A percentile compares a stretch with the other conserved stretches of the same genome.
Evolutionary conservation across 352 stramenopile genomes (phyloP).

Genomic region (Phytopythium ostracodes): DNA sequence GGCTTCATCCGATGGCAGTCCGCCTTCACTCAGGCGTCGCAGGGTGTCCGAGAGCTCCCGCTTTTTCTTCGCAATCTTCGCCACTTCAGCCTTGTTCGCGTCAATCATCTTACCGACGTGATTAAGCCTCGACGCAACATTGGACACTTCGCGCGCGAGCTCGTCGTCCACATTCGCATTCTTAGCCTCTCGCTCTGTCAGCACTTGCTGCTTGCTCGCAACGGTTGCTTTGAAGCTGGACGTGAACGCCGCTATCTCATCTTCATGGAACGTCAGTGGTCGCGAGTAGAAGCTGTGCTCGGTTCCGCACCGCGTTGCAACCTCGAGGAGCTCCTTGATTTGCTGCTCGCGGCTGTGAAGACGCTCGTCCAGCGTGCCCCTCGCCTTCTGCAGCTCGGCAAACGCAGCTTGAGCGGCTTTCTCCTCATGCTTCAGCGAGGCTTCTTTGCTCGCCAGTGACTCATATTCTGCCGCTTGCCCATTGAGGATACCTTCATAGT

Average conservation of each 20-base stretch:
- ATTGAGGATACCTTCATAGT: slow-evolving; percentile 53
- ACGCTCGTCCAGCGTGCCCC: slow-evolving; percentile 49
- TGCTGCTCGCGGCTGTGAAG: slow-evolving; percentile 39
- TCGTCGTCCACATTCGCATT: neutral
- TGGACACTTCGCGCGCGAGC: neutral
- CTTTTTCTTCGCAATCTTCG: slow-evolving; percentile 40
- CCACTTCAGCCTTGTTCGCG: slow-evolving; percentile 19
- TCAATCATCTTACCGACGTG: slow-evolving; percentile 36
- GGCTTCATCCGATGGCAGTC: slow-evolving; percentile 43
- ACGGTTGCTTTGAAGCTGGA: slow-evolving; percentile 29
- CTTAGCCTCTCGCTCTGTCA: neutral
- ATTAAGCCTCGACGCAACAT: slow-evolving; percentile 42
- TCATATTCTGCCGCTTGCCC: slow-evolving; percentile 33
- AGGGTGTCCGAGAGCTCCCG: slow-evolving; percentile 27
- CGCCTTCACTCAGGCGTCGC: slow-evolving; percentile 29
- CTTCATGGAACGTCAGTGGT: slow-evolving; percentile 41
- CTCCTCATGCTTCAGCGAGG: slow-evolving; percentile 24
- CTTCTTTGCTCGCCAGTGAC: slow-evolving; percentile 28
- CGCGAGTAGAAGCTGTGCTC: slow-evolving; percentile 62
- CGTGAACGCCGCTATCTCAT: slow-evolving; percentile 51
- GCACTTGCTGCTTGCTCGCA: neutral
- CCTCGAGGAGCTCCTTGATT: slow-evolving; percentile 37
- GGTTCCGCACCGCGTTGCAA: slow-evolving; percentile 32
- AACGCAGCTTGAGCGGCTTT: slow-evolving; percentile 26
- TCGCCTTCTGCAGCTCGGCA: slow-evolving; percentile 25